Evolutionary conservation across 164 flowering plant genomes (phyloP).

Genomic region (Vitis rotundifolia): DNA sequence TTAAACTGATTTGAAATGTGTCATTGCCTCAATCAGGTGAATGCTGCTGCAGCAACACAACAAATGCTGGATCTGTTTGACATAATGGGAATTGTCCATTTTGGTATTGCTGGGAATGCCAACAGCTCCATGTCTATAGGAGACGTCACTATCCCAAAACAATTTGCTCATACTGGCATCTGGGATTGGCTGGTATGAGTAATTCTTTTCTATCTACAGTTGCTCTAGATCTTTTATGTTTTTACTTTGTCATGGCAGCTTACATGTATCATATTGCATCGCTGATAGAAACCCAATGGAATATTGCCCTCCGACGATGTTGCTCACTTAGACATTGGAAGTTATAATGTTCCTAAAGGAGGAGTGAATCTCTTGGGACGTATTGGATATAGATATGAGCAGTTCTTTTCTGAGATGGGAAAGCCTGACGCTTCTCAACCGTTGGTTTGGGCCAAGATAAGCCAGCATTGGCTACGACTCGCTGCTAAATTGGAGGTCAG

Average conservation of each 20-base stretch:
- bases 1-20: background rate
- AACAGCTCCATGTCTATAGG: constrained; percentile 30
- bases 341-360: constrained; percentile 29
- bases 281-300: constrained; percentile 24
- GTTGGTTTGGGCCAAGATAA: constrained; percentile 24
- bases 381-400: constrained; percentile 24
- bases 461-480: constrained; percentile 25
- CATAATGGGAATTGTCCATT: constrained; percentile 33
- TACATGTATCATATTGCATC: background rate
- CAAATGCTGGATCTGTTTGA: constrained; percentile 37
- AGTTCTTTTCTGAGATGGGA: constrained; percentile 22
- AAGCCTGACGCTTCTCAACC: constrained; percentile 14
- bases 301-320: constrained; percentile 1
- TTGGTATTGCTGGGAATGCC: constrained; percentile 35
- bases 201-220: background rate
- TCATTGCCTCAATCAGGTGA: constrained; percentile 22
- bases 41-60: constrained; percentile 43
- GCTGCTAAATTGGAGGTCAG: constrained; percentile 34
- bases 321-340: constrained; percentile 26
- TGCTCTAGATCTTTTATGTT: background rate
- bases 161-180: constrained; percentile 33
- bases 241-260: too few species aligned
- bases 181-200: constrained; percentile 38
- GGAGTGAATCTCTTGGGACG: constrained; percentile 27
- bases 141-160: constrained; percentile 33